These are phyloP conservation scores for Combretum micranthum DNA, from an alignment of 345 rosid species.

Conservation along the genomic window DNA sequence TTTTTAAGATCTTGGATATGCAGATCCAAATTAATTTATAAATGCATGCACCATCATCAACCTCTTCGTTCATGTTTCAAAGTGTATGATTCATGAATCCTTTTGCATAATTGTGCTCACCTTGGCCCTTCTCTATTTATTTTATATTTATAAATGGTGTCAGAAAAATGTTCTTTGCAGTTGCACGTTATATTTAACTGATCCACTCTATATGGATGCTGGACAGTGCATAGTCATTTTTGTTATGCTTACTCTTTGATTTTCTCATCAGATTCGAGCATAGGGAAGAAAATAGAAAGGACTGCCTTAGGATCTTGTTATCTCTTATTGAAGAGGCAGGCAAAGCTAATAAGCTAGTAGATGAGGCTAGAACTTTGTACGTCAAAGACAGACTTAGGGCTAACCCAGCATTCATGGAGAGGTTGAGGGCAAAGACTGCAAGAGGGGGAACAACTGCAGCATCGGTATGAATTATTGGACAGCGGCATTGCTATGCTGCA, in stretches of 20 bases:
- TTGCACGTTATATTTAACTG: no score
- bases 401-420: constrained; percentile 83
- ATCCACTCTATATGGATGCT: no score
- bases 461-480: constrained; percentile 18
- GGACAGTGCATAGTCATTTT: neutral
- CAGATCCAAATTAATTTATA: no score
- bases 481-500: no score
- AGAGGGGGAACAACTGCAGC: constrained; percentile 31
- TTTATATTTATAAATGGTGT: no score
- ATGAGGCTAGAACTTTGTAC: constrained; percentile 59
- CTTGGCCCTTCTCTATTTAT: no score
- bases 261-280: constrained; percentile 69
- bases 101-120: no score
- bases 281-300: constrained; percentile 93
- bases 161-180: neutral
- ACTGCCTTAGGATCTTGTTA: constrained; percentile 75
- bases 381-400: constrained; percentile 72
- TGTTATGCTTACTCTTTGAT: neutral
- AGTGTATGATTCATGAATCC: no score
- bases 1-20: no score
- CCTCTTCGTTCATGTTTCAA: no score
- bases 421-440: constrained; percentile 55
- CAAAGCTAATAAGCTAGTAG: constrained; percentile 71
- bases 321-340: constrained; percentile 80
- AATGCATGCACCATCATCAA: no score